Conservation (phyloP, 2,329 filamentous ascomycete genomes). For the Alternaria sp. region DNA sequence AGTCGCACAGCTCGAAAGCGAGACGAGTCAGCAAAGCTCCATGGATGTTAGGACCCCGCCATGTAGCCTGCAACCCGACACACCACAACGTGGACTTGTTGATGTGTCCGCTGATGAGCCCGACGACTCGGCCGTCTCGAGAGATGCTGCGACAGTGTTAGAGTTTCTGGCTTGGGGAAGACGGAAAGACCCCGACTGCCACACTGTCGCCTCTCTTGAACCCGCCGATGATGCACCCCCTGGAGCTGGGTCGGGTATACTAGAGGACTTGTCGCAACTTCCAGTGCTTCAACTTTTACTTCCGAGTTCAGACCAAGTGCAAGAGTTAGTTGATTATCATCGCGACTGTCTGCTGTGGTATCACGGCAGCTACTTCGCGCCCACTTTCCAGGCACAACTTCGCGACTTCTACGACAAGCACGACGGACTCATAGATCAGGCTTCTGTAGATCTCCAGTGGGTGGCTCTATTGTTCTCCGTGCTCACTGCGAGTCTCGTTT, state of each 20-base stretch:
- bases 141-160: constrained; percentile 58
- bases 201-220: constrained; percentile 16
- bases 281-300: constrained; percentile 23
- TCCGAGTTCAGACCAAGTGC: constrained; percentile 25
- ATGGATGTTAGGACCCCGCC: constrained; percentile 18
- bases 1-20: constrained; percentile 35
- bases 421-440: constrained; percentile 41
- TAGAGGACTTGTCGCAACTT: constrained; percentile 1
- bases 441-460: not conserved
- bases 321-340: too few relatives aligned
- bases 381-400: constrained; percentile 37
- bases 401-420: constrained; percentile 46
- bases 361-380: too few relatives aligned
- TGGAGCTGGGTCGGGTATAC: constrained; percentile 19
- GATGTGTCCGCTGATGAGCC: too few relatives aligned
- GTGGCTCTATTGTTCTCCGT: not conserved
- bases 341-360: too few relatives aligned
- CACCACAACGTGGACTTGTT: not conserved
- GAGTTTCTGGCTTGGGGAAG: constrained; percentile 57
- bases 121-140: constrained; percentile 17
- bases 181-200: constrained; percentile 49
- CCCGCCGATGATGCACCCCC: constrained; percentile 26
- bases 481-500: not conserved
- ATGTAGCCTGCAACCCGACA: not conserved
- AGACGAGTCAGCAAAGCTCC: constrained; percentile 4